Conservation (phyloP, 192 early-diverging fungal species). For the Entomortierella parvispora region DNA sequence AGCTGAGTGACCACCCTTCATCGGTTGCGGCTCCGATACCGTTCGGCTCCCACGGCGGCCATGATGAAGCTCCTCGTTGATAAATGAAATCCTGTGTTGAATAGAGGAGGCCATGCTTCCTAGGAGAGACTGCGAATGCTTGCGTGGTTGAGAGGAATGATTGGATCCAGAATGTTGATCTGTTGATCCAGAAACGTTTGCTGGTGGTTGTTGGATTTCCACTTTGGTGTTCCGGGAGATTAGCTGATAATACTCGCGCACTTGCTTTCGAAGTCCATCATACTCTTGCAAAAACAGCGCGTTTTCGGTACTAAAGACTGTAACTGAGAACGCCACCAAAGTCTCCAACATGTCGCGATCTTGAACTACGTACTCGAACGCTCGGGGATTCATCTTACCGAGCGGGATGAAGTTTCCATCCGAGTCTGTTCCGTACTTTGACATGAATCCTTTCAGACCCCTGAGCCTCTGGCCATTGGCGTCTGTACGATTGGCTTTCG, state of each 20-base stretch:
- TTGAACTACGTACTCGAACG: constrained; percentile 45
- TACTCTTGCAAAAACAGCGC: constrained; percentile 50
- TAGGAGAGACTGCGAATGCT: constrained; percentile 2
- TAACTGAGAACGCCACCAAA: constrained; percentile 41
- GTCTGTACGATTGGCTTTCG: not conserved
- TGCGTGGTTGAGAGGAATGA: not conserved
- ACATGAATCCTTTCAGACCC: constrained; percentile 43
- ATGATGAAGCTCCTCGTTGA: not conserved
- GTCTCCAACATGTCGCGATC: constrained; percentile 33
- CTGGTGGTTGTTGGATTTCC: not conserved
- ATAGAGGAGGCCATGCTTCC: constrained; percentile 22
- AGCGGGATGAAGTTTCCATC: constrained; percentile 34
- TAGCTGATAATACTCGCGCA: constrained; percentile 32
- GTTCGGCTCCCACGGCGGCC: not conserved
- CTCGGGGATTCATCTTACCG: constrained; percentile 34
- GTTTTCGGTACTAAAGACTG: constrained; percentile 44
- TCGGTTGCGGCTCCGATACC: no score
- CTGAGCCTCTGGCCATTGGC: constrained; percentile 9
- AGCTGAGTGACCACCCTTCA: constrained; percentile 4
- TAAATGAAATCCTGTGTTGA: constrained; percentile 10
- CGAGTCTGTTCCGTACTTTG: constrained; percentile 35
- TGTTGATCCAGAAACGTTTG: no score
- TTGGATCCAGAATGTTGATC: not conserved
- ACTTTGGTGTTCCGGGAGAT: not conserved
- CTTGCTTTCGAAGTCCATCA: constrained; percentile 37